Evolutionary conservation across 1,139 yeast species (phyloP).

Genomic region (Diutina mesorugosa): DNA sequence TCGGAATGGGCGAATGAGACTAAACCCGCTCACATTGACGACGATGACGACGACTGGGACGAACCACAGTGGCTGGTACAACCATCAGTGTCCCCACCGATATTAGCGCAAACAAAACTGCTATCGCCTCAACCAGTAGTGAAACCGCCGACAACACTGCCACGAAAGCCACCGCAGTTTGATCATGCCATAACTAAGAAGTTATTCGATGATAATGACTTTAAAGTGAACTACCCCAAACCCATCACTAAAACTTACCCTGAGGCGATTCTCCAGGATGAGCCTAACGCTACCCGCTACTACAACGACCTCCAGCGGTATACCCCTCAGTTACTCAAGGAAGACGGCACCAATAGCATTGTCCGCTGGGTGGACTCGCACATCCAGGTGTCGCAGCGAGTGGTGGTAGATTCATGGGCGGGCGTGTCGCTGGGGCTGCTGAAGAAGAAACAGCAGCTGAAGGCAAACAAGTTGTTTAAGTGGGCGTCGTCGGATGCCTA

Average conservation of each 20-base stretch:
- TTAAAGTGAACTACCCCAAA: not conserved
- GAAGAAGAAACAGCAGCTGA: conserved; percentile 2
- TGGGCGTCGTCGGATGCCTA: conserved; percentile 1
- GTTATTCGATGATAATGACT: not conserved
- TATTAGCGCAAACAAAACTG: not conserved
- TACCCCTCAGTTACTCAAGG: conserved; percentile 20
- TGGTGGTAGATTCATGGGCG: conserved; percentile 19
- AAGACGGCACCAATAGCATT: conserved; percentile 5
- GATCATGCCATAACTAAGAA: not conserved
- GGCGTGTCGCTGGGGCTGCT: conserved; percentile 7
- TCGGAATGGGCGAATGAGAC: too few relatives aligned
- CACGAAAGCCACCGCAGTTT: not conserved
- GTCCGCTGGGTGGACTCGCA: conserved; percentile 10
- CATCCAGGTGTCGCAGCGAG: conserved; percentile 17
- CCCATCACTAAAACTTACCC: conserved; percentile 13
- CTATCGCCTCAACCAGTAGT: not conserved
- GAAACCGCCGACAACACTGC: not conserved
- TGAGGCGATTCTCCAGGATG: conserved; percentile 21
- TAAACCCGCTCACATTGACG: too few relatives aligned
- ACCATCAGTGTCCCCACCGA: not conserved
- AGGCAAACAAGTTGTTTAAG: not conserved
- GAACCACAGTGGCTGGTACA: not conserved
- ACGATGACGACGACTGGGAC: not conserved
- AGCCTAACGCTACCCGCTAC: conserved; percentile 18
- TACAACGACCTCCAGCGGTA: conserved; percentile 23